phyloP scores from a whole-genome alignment of 1,284 basidiomycete species.

The Tylopilus orsonianus region DNA sequence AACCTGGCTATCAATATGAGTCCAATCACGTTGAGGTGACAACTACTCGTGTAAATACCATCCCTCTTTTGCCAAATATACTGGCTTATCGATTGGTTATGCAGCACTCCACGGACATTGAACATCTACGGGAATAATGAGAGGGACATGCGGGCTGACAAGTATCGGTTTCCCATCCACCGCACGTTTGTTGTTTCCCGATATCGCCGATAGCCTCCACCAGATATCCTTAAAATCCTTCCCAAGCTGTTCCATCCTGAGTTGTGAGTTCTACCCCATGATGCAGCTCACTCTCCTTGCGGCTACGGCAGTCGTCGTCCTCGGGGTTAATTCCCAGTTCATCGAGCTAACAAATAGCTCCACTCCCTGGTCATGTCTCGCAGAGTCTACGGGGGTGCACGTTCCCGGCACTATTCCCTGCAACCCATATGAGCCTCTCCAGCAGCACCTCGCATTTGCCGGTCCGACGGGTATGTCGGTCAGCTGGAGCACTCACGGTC shows the following conservation, averaged over 20 bases:
- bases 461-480: conserved; percentile 28
- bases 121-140: not conserved
- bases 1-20: too few relatives aligned
- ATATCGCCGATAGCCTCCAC: not conserved
- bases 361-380: conserved; percentile 19
- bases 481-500: conserved; percentile 26
- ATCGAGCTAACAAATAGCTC: conserved; percentile 20
- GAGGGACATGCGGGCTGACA: not conserved
- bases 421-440: conserved; percentile 30
- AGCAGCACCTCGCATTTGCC: conserved; percentile 28
- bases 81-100: too few relatives aligned
- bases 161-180: not conserved
- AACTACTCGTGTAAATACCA: too few relatives aligned
- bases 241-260: too few relatives aligned
- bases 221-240: conserved; percentile 1
- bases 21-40: too few relatives aligned
- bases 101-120: too few relatives aligned
- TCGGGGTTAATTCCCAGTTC: conserved; percentile 20
- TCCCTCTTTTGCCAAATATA: too few relatives aligned
- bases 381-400: conserved; percentile 30
- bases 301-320: conserved; percentile 3
- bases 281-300: conserved; percentile 8
- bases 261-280: conserved; percentile 5
- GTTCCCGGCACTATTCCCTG: conserved; percentile 30
- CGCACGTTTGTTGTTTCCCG: conserved; percentile 4